These are phyloP conservation scores for Ceratocystis smalleyi DNA, from an alignment of 2,329 filamentous ascomycete species.

Conservation along the genomic window DNA sequence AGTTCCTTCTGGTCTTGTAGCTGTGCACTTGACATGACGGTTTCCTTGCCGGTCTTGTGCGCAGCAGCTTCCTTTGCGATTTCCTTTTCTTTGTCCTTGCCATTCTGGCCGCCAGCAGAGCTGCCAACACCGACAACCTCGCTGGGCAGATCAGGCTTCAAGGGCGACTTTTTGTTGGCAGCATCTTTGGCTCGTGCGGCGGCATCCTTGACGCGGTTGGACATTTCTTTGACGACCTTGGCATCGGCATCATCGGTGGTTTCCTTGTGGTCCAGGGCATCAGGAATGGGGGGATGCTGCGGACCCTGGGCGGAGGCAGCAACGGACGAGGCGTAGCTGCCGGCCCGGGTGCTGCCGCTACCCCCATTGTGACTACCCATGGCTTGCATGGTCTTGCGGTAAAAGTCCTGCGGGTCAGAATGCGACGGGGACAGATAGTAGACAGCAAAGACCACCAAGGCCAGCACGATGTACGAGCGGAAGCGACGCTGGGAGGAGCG, in stretches of 20 bases:
- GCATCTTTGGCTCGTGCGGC: constrained; percentile 53
- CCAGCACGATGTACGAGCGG: constrained; percentile 11
- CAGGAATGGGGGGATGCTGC: constrained; percentile 39
- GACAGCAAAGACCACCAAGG: constrained; percentile 12
- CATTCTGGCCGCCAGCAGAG: constrained; percentile 40
- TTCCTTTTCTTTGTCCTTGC: constrained; percentile 29
- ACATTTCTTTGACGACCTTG: constrained; percentile 33
- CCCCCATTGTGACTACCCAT: constrained; percentile 29
- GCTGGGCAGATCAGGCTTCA: constrained; percentile 43
- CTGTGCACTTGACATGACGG: constrained; percentile 40
- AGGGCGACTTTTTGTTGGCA: constrained; percentile 49
- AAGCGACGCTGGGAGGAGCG: constrained; percentile 12
- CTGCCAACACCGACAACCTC: constrained; percentile 44
- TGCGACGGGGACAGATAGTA: constrained; percentile 15
- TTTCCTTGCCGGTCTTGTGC: constrained; percentile 22
- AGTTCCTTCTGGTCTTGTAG: constrained; percentile 55
- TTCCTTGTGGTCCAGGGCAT: constrained; percentile 37
- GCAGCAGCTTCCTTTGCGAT: constrained; percentile 26
- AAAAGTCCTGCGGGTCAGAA: constrained; percentile 34
- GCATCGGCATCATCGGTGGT: constrained; percentile 6
- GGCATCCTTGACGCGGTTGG: constrained; percentile 49
- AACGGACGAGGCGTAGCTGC: constrained; percentile 19
- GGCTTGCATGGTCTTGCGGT: constrained; percentile 43
- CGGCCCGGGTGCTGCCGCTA: constrained; percentile 29
- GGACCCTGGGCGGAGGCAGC: constrained; percentile 22